Evolutionary conservation across 352 stramenopile species (phyloP).

Genomic region (Aphanomyces invadans): DNA sequence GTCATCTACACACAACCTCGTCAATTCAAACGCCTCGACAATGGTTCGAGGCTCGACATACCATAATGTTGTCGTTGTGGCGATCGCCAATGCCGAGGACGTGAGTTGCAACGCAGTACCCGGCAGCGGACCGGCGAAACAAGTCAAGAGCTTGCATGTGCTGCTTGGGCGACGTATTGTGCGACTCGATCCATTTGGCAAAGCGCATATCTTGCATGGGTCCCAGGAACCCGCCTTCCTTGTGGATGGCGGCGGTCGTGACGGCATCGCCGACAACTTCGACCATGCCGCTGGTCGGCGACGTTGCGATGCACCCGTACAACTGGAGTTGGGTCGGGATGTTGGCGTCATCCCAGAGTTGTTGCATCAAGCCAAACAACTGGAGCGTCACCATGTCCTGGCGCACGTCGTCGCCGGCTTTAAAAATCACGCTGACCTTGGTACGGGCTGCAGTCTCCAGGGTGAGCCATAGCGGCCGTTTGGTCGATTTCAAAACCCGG

Average conservation of each 20-base stretch:
- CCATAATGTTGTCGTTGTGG: slow-evolving; percentile 96
- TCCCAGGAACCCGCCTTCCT: slow-evolving; percentile 69
- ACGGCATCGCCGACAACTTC: slow-evolving; percentile 89
- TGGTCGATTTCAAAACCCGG: slow-evolving; percentile 86
- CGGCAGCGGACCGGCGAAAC: slow-evolving; percentile 82
- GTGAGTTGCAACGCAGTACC: slow-evolving; percentile 91
- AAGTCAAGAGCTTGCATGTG: slow-evolving; percentile 65
- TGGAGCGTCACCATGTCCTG: slow-evolving; percentile 92
- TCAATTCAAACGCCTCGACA: too few species aligned
- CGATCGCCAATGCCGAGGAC: slow-evolving; percentile 92
- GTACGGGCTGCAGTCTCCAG: slow-evolving; percentile 35
- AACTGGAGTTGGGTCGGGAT: slow-evolving; percentile 87
- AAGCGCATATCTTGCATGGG: slow-evolving; percentile 81
- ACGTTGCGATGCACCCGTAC: slow-evolving; percentile 89
- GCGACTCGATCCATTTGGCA: slow-evolving; percentile 73
- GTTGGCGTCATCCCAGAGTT: slow-evolving; percentile 88
- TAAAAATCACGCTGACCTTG: slow-evolving; percentile 88
- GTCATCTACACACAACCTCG: slow-evolving; percentile 39
- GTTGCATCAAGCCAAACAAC: slow-evolving; percentile 88
- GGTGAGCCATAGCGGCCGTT: slow-evolving; percentile 56
- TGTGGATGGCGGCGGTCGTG: slow-evolving; percentile 90
- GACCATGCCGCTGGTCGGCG: slow-evolving; percentile 85
- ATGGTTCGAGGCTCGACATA: slow-evolving; percentile 31
- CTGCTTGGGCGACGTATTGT: slow-evolving; percentile 62
- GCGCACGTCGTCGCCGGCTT: slow-evolving; percentile 91